Evolutionary conservation across 2,329 filamentous ascomycete species (phyloP), one percentile per base, ranked within the genome.

Genomic region (Cladorrhinum sp.): DNA sequence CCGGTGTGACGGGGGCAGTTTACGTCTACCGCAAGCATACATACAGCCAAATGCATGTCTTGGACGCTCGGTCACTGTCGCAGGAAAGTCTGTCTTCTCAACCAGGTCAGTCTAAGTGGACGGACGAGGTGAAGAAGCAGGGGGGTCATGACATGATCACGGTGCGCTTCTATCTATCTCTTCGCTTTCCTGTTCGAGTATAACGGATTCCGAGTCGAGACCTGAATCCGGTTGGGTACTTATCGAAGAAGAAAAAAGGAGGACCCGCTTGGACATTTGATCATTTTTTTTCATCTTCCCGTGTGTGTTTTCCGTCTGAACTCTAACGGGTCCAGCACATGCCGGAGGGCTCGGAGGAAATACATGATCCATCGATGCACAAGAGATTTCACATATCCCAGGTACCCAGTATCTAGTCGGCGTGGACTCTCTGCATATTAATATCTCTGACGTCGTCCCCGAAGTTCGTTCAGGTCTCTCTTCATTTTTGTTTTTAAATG

Each of bases 361-460:
- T 45, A 45, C 41, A 45, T 18, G 41, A 45, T 45, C 3, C 41
- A 45, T 45, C 8, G n/a, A 18, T 41, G n/a, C n/a, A 8, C 41
- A 22, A 45, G 7, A 18, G 41, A 45, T 32, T n/a, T 45, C 16
- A 10, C n/a, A 13, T 45, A 12, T 3, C 20, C 41, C 10, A 45
- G 36, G 36, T 41, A 13, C 36, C 12, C 25, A 29, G 25, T 29
- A 29, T 36, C 32, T 36, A 36, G 32, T 36, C 9, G 3, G 32
- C 12, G 32, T 36, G 32, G 32, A 36, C 32, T 36, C 25, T 29
- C 36, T 38, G 29, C 27, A 20, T 41, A 55, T 55, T 55, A 55
- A 55, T 55, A 55, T 45, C 52, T 55, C 52, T 55, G 52, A 55
- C 52, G 52, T 55, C 52, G n/a, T 22, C 32, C 32, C 38, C 29